A percentile compares a stretch with the other conserved stretches of the same genome.
Evolutionary conservation across 768 basidiomycete species (phyloP).

Genomic region (Termitomyces sp.): DNA sequence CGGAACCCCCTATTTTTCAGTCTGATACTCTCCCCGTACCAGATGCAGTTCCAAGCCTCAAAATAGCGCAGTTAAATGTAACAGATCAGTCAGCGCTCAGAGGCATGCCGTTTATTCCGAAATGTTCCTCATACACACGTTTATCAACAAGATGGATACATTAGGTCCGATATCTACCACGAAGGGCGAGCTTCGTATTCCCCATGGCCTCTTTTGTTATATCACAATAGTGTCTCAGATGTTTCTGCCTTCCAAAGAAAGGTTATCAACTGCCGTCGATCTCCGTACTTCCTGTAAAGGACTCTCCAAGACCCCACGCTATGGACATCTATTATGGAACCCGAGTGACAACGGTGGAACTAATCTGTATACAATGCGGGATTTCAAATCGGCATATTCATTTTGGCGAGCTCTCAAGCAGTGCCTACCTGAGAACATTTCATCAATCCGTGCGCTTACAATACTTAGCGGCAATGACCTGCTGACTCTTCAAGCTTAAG

Average conservation of each 20-base stretch:
- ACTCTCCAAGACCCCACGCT: no score
- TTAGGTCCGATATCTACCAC: not conserved
- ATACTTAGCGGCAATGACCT: not conserved
- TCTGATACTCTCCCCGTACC: not conserved
- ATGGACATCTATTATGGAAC: not conserved
- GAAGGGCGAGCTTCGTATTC: not conserved
- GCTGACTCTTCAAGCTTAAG: not conserved
- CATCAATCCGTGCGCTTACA: not conserved
- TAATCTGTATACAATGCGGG: not conserved
- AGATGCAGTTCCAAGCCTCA: not conserved
- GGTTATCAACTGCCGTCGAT: not conserved
- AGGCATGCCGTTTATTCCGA: not conserved
- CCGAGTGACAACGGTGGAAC: not conserved
- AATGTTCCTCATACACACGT: not conserved
- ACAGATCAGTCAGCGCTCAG: not conserved
- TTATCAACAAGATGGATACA: not conserved
- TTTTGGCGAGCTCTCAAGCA: not conserved
- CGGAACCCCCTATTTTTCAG: conserved; percentile 9
- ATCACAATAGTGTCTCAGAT: no score
- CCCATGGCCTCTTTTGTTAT: not conserved
- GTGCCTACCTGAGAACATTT: not conserved
- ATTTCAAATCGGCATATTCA: not conserved
- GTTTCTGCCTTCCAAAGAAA: not conserved
- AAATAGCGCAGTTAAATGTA: not conserved
- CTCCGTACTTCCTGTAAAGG: not conserved